phyloP scores from a whole-genome alignment of 306 rosid species.

The Echinosophora koreensis region DNA sequence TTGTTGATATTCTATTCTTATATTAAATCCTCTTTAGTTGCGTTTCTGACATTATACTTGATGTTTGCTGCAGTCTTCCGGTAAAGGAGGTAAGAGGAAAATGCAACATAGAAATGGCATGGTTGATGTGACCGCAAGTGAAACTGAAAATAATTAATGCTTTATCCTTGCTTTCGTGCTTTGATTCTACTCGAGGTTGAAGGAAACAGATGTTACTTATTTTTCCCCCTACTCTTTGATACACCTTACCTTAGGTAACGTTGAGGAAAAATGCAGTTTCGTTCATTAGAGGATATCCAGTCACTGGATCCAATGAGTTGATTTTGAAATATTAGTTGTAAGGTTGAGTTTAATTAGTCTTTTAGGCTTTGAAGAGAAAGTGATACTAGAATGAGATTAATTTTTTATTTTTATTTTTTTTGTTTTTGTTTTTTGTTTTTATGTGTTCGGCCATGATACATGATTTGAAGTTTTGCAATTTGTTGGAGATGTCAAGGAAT shows the following conservation, averaged over 20 bases:
- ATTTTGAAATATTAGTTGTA: conserved; percentile 33
- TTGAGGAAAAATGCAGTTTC: background rate
- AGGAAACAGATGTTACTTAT: background rate
- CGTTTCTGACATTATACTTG: conserved; percentile 37
- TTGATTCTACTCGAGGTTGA: conserved; percentile 25
- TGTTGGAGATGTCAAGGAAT: background rate
- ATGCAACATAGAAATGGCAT: conserved; percentile 43
- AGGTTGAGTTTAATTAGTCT: background rate
- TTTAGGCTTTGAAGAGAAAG: background rate
- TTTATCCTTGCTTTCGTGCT: background rate
- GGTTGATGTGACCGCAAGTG: conserved; percentile 21
- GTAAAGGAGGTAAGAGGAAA: conserved; percentile 54
- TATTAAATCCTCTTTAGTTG: conserved; percentile 14
- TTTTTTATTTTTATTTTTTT: background rate
- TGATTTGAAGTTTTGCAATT: conserved; percentile 33
- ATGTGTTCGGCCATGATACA: background rate
- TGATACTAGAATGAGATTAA: conserved; percentile 15
- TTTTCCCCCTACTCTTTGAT: conserved; percentile 4
- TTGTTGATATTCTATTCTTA: conserved; percentile 7
- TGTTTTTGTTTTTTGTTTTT: too few relatives aligned
- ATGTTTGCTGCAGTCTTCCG: conserved; percentile 56
- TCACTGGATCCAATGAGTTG: conserved; percentile 2
- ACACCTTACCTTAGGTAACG: conserved; percentile 4
- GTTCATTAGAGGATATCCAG: conserved; percentile 19
- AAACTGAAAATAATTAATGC: conserved; percentile 35